Evolutionary conservation across 2,329 filamentous ascomycete genomes (phyloP), one percentile per base, ranked within the genome.

Genomic region (Fonsecaea erecta): DNA sequence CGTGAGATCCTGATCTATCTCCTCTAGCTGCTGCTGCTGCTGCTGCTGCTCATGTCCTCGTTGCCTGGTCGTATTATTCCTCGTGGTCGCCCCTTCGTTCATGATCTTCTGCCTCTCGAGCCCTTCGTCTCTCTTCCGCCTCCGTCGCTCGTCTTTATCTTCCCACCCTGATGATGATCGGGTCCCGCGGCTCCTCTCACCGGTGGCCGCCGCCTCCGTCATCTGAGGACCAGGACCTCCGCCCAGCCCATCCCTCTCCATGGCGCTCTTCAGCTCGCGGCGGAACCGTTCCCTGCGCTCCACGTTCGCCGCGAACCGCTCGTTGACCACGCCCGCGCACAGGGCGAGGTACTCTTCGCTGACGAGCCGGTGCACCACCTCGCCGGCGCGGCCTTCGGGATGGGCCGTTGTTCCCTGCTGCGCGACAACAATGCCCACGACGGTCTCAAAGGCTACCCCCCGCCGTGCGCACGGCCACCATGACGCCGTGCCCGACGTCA

Each of bases 401-500:
- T 71, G 60, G 16, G n/a, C n/a, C n/a, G n/a, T n/a, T n/a, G n/a
- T n/a, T n/a, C n/a, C n/a, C n/a, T n/a, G n/a, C n/a, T n/a, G n/a
- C n/a, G n/a, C n/a, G n/a, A n/a, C n/a, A n/a, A 76, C 70, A 56
- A 78, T 82, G 0, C 92, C 94, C 34, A 98, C 84, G 28, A 97
- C 83, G 1, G 90, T 91, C 77, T 96, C 92, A 67, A 97, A 86
- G 0, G 87, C 85, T 1, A 97, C 82, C 0, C 93, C n/a, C 93
- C 76, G 91, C 90, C 4, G 91, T 93, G 18, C 94, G 87, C 34
- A 98, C 86, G 2, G 90, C 94, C 1, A 92, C 92, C 52, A 82
- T 87, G 21, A 80, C 75, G 12, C 78, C 77, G 48, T 78, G 76
- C 24, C 77, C 71, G 9, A 60, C 64, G 18, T 75, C 74, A 40